phyloP scores from a whole-genome alignment of 1,284 basidiomycete genomes.

The Apiotrichum laibachii region DNA sequence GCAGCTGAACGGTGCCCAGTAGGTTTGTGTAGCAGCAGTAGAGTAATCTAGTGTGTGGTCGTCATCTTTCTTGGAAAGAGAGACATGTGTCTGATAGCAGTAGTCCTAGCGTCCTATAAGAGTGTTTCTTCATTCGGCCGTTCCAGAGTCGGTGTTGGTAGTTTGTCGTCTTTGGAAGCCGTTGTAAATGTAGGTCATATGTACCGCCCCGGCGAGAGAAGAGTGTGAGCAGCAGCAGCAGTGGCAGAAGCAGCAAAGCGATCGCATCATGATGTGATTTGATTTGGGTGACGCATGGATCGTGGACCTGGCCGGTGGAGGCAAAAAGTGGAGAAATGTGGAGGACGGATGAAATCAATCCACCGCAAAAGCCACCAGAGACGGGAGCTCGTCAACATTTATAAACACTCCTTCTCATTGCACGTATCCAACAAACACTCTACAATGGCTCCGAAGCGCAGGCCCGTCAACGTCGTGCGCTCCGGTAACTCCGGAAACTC shows the following conservation, averaged over 20 bases:
- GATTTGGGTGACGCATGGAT: too few relatives aligned
- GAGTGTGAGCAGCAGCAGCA: not conserved
- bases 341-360: too few relatives aligned
- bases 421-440: not conserved
- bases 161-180: constrained; percentile 1
- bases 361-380: too few relatives aligned
- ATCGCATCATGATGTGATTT: too few relatives aligned
- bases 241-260: not conserved
- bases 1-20: constrained; percentile 20
- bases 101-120: not conserved
- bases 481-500: constrained; percentile 83
- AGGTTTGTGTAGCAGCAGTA: too few relatives aligned
- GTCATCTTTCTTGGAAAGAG: not conserved
- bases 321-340: too few relatives aligned
- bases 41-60: not conserved
- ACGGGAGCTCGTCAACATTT: too few relatives aligned
- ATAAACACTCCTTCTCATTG: too few relatives aligned
- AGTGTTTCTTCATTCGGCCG: not conserved
- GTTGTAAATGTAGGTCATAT: constrained; percentile 5
- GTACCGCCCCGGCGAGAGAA: not conserved
- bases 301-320: too few relatives aligned
- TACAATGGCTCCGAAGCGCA: constrained; percentile 66
- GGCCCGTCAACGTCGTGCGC: constrained; percentile 64
- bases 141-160: not conserved
- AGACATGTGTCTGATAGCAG: not conserved